phyloP scores from a whole-genome alignment of 495 filamentous ascomycete species.

The Podospora anserina region DNA sequence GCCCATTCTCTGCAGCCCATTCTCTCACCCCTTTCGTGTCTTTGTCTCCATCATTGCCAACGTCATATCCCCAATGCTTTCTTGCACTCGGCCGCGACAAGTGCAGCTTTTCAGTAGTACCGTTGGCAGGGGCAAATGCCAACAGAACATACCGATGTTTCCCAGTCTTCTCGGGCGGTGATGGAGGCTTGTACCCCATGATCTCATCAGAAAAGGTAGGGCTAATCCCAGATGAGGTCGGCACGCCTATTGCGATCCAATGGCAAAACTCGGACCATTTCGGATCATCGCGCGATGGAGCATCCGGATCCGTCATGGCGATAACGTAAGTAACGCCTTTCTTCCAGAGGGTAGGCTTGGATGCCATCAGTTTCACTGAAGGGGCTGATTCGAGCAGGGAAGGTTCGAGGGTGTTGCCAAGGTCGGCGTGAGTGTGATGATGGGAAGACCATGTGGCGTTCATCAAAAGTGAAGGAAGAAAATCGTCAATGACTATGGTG shows the following conservation, averaged over 20 bases:
- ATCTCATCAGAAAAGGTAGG: constrained; percentile 37
- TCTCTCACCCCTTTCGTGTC: constrained; percentile 55
- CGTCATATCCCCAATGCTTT: constrained; percentile 57
- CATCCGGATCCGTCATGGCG: constrained; percentile 66
- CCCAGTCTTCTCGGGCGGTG: constrained; percentile 61
- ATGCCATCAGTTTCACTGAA: constrained; percentile 34
- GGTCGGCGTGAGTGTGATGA: constrained; percentile 39
- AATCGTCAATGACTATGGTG: constrained; percentile 59
- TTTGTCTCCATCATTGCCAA: constrained; percentile 26
- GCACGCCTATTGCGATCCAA: constrained; percentile 50
- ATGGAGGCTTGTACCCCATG: constrained; percentile 58
- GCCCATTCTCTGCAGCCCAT: constrained; percentile 61
- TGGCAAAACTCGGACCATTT: constrained; percentile 71
- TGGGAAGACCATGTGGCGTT: constrained; percentile 45
- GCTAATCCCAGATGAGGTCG: neutral
- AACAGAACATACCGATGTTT: constrained; percentile 69
- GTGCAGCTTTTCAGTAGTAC: constrained; percentile 37
- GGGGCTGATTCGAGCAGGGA: constrained; percentile 50
- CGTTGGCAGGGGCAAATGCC: constrained; percentile 47
- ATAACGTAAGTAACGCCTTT: constrained; percentile 37
- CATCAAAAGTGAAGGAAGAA: constrained; percentile 54
- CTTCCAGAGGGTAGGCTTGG: neutral
- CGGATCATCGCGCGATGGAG: constrained; percentile 60
- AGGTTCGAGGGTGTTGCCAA: constrained; percentile 62
- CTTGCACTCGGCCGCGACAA: constrained; percentile 55